Percentiles rank a stretch among this genome's conserved stretches.
Conservation (phyloP, 73 alveolate species). For the Stentor roeselii region DNA sequence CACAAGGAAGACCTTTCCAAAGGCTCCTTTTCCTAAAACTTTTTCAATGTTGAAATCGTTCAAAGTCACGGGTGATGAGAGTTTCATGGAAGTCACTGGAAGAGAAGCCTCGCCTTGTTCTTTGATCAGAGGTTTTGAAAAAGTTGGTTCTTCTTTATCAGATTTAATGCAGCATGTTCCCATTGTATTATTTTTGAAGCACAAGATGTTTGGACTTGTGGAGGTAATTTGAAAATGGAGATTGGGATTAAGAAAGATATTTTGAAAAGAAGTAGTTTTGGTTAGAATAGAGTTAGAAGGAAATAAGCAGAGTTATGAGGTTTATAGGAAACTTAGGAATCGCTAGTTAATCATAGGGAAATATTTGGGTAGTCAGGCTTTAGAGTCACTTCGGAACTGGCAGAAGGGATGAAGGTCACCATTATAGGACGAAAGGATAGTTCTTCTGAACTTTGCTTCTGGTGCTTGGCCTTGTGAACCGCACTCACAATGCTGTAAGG, state of each 20-base stretch:
- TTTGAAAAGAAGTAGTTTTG: background rate
- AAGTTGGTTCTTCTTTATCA: slow-evolving; percentile 12
- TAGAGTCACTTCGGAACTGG: background rate
- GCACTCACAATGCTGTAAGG: background rate
- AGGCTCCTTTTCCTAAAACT: slow-evolving; percentile 93
- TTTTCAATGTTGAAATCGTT: slow-evolving; percentile 54
- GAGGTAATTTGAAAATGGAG: background rate
- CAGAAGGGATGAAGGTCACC: background rate
- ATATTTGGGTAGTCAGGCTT: background rate
- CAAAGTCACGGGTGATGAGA: slow-evolving; percentile 12
- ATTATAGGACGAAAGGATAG: background rate
- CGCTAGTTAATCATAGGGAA: background rate
- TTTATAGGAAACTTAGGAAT: background rate
- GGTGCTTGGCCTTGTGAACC: background rate
- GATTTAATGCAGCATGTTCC: slow-evolving; percentile 19
- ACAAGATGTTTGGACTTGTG: background rate
- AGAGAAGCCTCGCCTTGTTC: slow-evolving; percentile 27
- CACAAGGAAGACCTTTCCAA: slow-evolving; percentile 90
- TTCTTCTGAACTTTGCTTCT: background rate
- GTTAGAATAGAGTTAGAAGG: background rate
- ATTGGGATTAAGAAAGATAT: too few relatives aligned
- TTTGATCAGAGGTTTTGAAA: background rate
- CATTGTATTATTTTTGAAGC: background rate
- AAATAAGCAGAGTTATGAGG: background rate
- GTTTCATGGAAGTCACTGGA: background rate